Percentiles rank a stretch among this genome's conserved stretches.
phyloP scores from a whole-genome alignment of 495 filamentous ascomycete genomes.

The Pseudomonodictys pantanalensis region DNA sequence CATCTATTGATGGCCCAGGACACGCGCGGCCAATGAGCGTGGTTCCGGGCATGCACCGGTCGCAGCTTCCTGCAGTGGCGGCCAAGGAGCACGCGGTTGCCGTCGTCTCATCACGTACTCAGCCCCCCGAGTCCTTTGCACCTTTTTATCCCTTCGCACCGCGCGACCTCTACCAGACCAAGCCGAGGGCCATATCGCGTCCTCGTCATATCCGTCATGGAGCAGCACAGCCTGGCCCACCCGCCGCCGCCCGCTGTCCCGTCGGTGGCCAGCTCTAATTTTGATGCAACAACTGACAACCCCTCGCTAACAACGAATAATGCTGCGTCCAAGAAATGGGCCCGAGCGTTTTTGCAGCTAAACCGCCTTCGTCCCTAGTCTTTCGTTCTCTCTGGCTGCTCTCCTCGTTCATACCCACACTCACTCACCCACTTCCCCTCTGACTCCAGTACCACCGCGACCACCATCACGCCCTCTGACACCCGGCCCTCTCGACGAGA shows the following conservation, averaged over 20 bases:
- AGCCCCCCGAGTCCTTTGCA: neutral
- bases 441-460: neutral
- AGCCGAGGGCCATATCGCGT: no score
- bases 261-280: neutral
- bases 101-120: neutral
- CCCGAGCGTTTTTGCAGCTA: neutral
- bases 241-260: neutral
- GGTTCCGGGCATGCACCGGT: neutral
- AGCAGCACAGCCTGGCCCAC: neutral
- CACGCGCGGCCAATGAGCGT: neutral
- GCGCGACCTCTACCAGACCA: no score
- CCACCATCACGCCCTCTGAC: neutral
- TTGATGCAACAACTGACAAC: neutral
- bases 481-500: neutral
- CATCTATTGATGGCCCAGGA: neutral
- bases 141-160: neutral
- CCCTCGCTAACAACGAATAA: neutral
- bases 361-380: neutral
- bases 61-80: neutral
- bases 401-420: constrained; percentile 1
- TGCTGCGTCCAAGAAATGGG: no score
- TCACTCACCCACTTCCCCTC: neutral
- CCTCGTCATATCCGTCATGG: no score
- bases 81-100: neutral
- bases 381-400: neutral